Conservation (phyloP, 148 eudicot species). For the Silene latifolia region DNA sequence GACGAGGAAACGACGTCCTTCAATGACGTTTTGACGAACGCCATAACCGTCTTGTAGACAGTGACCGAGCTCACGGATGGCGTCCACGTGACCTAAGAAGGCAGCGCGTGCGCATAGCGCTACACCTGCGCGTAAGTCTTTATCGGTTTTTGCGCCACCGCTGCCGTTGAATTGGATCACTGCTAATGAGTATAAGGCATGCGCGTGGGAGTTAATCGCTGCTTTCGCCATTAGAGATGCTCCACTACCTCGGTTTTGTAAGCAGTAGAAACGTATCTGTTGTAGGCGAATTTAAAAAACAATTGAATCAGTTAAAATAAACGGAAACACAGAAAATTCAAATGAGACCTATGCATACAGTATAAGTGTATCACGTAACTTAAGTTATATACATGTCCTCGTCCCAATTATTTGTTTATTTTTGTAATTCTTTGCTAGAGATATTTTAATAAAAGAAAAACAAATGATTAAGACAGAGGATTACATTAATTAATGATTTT, state of each 20-base stretch:
- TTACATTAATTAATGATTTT: no score
- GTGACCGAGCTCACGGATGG: conserved; percentile 89
- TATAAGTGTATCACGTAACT: no score
- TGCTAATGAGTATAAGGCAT: conserved; percentile 62
- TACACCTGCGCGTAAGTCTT: conserved; percentile 87
- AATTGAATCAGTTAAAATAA: not conserved
- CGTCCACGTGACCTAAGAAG: conserved; percentile 83
- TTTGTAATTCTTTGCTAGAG: no score
- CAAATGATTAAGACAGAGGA: no score
- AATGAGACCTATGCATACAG: not conserved
- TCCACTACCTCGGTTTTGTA: conserved; percentile 57
- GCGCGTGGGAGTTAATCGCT: conserved; percentile 68
- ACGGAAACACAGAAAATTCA: not conserved
- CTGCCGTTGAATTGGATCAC: conserved; percentile 90
- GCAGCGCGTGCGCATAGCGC: conserved; percentile 91
- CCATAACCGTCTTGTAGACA: conserved; percentile 98
- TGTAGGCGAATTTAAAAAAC: not conserved
- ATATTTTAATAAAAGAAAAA: no score
- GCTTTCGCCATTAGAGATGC: conserved; percentile 76
- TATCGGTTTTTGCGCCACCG: conserved; percentile 62
- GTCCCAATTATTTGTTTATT: no score
- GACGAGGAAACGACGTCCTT: conserved; percentile 77
- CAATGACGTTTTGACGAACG: conserved; percentile 67
- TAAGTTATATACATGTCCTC: no score
- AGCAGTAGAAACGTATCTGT: conserved; percentile 82